Conservation (phyloP, 371 early-diverging fungal genomes). For the Syncephalastrum contaminatum region DNA sequence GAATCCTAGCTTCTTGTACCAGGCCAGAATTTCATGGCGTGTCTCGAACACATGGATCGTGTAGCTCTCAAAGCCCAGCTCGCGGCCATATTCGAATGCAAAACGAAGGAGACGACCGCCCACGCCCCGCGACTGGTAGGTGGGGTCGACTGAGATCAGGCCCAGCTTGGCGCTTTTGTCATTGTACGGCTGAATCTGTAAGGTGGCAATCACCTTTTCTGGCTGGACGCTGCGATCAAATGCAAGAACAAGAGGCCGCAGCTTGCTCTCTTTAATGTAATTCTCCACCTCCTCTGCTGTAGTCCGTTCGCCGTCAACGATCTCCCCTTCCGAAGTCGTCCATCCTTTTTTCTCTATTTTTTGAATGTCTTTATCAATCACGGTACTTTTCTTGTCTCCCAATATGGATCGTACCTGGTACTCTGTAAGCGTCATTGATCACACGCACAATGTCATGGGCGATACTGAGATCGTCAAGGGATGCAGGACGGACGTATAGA, state of each 20-base stretch:
- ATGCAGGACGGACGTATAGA: neutral
- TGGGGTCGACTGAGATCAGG: slow-evolving; percentile 50
- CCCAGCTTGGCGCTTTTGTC: slow-evolving; percentile 37
- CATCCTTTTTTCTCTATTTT: slow-evolving; percentile 24
- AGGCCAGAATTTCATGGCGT: slow-evolving; percentile 46
- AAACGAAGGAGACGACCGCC: slow-evolving; percentile 53
- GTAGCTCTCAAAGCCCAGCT: slow-evolving; percentile 32
- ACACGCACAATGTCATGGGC: neutral
- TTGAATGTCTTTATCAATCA: neutral
- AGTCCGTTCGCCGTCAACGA: slow-evolving; percentile 32
- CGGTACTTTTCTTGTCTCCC: neutral
- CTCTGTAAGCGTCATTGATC: slow-evolving; percentile 2
- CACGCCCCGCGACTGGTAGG: slow-evolving; percentile 53
- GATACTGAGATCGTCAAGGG: neutral
- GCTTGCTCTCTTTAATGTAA: slow-evolving; percentile 16
- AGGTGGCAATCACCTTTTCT: slow-evolving; percentile 34
- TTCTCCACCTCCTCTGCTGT: slow-evolving; percentile 23
- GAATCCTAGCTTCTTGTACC: slow-evolving; percentile 58
- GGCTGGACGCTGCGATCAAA: slow-evolving; percentile 12
- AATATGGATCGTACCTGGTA: neutral
- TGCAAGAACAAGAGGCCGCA: neutral
- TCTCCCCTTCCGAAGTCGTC: slow-evolving; percentile 29
- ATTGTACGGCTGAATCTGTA: slow-evolving; percentile 29
- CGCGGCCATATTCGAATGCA: slow-evolving; percentile 35
- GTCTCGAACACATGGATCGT: slow-evolving; percentile 50